Evolutionary conservation across 2,329 filamentous ascomycete genomes (phyloP), one percentile per base, ranked within the genome.

Genomic region (Zymoseptoria tritici): DNA sequence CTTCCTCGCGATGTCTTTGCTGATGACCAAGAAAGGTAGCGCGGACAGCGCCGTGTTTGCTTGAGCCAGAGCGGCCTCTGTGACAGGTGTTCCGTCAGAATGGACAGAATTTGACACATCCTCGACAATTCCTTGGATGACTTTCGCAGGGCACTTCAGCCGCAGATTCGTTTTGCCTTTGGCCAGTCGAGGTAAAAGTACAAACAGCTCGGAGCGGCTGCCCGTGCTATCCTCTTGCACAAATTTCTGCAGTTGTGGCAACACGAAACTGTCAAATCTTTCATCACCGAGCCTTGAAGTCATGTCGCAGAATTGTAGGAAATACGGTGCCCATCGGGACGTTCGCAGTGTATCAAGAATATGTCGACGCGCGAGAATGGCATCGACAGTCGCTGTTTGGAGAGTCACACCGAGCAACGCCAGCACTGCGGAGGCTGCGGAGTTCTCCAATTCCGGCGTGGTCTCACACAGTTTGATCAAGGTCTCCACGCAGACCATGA

Each of bases 191-290:
- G 59, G 49, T 2, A 67, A 53, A 6, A 66, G 60, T 9, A 57
- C n/a, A 42, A 62, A 62, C 11, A 64, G 52, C 4, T 57, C 13
- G 5, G 60, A 54, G 19, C 56, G 54, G 8, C 24, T 20, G 16
- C 31, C 22, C n/a, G 53, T 31, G 11, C 57, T 81, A 63, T 87
- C 83, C 6, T 81, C 81, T 31, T 85, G 78, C 62, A 96, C 81
- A 68, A 94, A 97, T 83, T 84, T 90, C 73, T 95, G 90, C 66
- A 97, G 91, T 59, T 89, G 86, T 46, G 85, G 87, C 7, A 92
- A 79, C 31, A 96, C 81, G n/a, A 97, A 78, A 64, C 85, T 86
- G 57, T 85, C 83, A 70, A 97, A 99, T 49, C 89, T 83, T 57
- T 87, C 83, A 1, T 81, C 72, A 52, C 91, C 86, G 42, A 95